Percentiles rank a stretch among this genome's conserved stretches.
Evolutionary conservation across 2,329 filamentous ascomycete genomes (phyloP).

Genomic region (Aureobasidium namibiae): DNA sequence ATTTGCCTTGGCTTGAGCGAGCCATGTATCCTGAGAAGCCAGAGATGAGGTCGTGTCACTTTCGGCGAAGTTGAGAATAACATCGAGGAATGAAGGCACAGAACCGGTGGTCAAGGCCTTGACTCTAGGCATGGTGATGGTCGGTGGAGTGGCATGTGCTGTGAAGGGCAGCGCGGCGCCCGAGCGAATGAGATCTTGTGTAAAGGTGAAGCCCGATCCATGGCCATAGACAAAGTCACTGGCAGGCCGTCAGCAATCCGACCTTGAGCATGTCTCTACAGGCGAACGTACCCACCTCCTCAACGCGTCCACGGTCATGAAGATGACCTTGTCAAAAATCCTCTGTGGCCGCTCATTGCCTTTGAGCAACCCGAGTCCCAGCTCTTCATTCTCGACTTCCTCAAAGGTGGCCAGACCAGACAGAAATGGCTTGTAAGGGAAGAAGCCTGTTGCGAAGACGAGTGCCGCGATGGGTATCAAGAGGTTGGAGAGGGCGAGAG

Average conservation of each 20-base stretch:
- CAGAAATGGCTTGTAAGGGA: conserved; percentile 92
- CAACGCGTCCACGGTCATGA: conserved; percentile 96
- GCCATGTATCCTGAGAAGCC: conserved; percentile 86
- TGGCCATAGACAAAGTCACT: conserved; percentile 90
- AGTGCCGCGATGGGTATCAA: conserved; percentile 61
- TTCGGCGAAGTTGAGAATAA: conserved; percentile 94
- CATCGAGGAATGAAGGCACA: conserved; percentile 94
- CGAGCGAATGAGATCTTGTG: conserved; percentile 77
- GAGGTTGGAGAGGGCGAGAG: conserved; percentile 59
- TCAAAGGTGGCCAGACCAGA: conserved; percentile 60
- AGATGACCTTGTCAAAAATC: conserved; percentile 81
- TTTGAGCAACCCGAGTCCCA: conserved; percentile 14
- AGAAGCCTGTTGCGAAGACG: conserved; percentile 83
- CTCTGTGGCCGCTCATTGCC: conserved; percentile 50
- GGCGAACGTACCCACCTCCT: conserved; percentile 54
- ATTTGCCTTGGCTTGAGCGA: conserved; percentile 70
- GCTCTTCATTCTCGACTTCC: conserved; percentile 17
- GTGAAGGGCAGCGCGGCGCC: conserved; percentile 88
- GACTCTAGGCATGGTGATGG: conserved; percentile 94
- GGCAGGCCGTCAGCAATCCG: conserved; percentile 19
- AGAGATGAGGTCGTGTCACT: conserved; percentile 85
- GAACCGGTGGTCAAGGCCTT: conserved; percentile 97
- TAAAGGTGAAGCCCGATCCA: conserved; percentile 74
- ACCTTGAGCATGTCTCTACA: background rate
- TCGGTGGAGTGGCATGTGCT: conserved; percentile 90